These are phyloP conservation scores for Pterocarpus santalinus DNA, from an alignment of 306 rosid genomes.

Conservation along the genomic window DNA sequence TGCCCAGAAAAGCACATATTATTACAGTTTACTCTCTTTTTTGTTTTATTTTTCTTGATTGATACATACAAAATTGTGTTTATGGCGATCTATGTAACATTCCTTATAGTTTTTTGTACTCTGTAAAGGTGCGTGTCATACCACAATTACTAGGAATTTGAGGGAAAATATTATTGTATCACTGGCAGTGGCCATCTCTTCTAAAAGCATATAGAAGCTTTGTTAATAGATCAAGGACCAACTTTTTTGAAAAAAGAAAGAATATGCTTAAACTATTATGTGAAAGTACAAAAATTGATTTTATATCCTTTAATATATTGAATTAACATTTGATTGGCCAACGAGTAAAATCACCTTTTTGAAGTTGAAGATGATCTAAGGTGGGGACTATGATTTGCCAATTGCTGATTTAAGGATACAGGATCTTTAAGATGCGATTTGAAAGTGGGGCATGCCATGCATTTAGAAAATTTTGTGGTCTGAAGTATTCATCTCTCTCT, in stretches of 20 bases:
- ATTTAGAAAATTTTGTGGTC: conserved; percentile 20
- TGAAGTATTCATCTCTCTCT: not conserved
- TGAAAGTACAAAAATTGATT: not conserved
- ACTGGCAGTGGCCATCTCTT: not conserved
- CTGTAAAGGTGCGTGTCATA: too few relatives aligned
- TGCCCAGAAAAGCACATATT: conserved; percentile 9
- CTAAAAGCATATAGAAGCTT: not conserved
- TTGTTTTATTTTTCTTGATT: not conserved
- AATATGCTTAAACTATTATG: not conserved
- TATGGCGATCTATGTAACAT: not conserved
- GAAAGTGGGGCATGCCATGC: conserved; percentile 5
- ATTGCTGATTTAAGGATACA: not conserved
- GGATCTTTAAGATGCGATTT: not conserved
- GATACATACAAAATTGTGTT: not conserved
- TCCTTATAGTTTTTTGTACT: too few relatives aligned
- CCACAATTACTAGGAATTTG: not conserved
- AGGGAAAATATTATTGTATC: too few relatives aligned
- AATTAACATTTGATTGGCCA: not conserved
- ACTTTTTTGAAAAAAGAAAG: not conserved
- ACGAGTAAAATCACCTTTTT: not conserved
- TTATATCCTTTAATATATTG: not conserved
- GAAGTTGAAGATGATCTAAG: conserved; percentile 1
- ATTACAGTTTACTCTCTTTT: not conserved
- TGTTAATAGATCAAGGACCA: not conserved
- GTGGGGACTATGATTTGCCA: conserved; percentile 2